Percentiles rank a stretch among this genome's conserved stretches.
These are phyloP conservation scores for Ogataea paraovalis DNA, from an alignment of 805 yeast species.

Conservation along the genomic window DNA sequence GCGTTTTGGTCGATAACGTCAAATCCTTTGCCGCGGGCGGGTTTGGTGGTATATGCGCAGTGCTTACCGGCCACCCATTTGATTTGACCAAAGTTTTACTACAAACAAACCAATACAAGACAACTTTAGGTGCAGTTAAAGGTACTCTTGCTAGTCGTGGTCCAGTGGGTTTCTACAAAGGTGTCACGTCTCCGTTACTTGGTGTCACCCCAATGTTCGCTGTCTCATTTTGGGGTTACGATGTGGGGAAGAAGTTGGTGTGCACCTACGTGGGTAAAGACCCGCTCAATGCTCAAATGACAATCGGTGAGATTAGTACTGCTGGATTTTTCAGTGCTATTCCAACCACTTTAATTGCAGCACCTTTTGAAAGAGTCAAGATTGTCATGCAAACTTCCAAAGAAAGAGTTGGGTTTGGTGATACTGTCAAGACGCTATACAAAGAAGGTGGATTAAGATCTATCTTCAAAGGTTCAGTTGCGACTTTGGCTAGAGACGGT, in stretches of 20 bases:
- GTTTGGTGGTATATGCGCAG: conserved; percentile 95
- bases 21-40: conserved; percentile 93
- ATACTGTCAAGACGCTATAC: conserved; percentile 65
- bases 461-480: conserved; percentile 84
- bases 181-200: conserved; percentile 89
- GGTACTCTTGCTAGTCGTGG: conserved; percentile 73
- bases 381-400: conserved; percentile 78
- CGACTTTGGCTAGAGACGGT: conserved; percentile 94
- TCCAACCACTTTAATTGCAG: conserved; percentile 95
- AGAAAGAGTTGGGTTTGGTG: conserved; percentile 43
- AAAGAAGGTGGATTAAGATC: conserved; percentile 79
- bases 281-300: conserved; percentile 37
- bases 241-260: conserved; percentile 80
- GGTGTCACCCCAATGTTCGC: conserved; percentile 99
- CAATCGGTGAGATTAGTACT: conserved; percentile 69
- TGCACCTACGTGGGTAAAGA: conserved; percentile 35
- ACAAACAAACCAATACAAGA: conserved; percentile 69
- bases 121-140: conserved; percentile 64
- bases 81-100: conserved; percentile 89
- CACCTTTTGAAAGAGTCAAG: conserved; percentile 94
- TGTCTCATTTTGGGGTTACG: conserved; percentile 97
- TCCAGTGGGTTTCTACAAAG: conserved; percentile 78
- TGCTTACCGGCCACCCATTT: conserved; percentile 93
- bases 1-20: conserved; percentile 62
- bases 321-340: conserved; percentile 95